These are phyloP conservation scores for Babesia bigemina DNA, from an alignment of 169 alveolate species.

Conservation along the genomic window DNA sequence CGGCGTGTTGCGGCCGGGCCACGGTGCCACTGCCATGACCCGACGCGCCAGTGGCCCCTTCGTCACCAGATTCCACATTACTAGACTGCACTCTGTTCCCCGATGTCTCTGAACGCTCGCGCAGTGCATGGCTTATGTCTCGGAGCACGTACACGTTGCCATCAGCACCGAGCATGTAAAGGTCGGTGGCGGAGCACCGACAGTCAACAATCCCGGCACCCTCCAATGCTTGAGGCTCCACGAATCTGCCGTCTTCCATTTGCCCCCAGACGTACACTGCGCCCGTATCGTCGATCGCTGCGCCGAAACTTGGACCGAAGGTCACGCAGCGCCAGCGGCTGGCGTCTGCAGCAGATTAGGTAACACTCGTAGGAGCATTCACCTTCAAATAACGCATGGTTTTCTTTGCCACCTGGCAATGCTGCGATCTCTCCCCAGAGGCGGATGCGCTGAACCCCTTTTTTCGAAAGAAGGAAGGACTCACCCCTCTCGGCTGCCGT, in stretches of 20 bases:
- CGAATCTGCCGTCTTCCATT: conserved; percentile 16
- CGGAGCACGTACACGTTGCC: conserved; percentile 34
- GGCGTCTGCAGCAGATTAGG: neutral
- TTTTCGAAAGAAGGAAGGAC: neutral
- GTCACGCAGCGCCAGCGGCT: conserved; percentile 29
- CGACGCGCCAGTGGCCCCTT: neutral
- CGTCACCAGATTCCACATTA: neutral
- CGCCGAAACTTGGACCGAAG: conserved; percentile 67
- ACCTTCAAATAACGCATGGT: conserved; percentile 31
- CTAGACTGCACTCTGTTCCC: neutral
- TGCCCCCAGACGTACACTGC: conserved; percentile 61
- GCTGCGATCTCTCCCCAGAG: conserved; percentile 41
- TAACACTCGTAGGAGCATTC: neutral
- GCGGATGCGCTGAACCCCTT: conserved; percentile 10
- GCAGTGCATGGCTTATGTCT: neutral
- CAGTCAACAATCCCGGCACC: conserved; percentile 14
- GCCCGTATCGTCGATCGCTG: conserved; percentile 28
- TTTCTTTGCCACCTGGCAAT: conserved; percentile 46
- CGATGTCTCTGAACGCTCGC: neutral
- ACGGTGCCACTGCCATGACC: neutral
- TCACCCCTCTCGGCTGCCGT: neutral
- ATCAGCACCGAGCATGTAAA: conserved; percentile 30
- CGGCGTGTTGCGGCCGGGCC: neutral
- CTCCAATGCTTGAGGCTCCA: conserved; percentile 4
- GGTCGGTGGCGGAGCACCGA: conserved; percentile 51